Evolutionary conservation across 768 basidiomycete species (phyloP).

Genomic region (Leucocoprinus sp.): DNA sequence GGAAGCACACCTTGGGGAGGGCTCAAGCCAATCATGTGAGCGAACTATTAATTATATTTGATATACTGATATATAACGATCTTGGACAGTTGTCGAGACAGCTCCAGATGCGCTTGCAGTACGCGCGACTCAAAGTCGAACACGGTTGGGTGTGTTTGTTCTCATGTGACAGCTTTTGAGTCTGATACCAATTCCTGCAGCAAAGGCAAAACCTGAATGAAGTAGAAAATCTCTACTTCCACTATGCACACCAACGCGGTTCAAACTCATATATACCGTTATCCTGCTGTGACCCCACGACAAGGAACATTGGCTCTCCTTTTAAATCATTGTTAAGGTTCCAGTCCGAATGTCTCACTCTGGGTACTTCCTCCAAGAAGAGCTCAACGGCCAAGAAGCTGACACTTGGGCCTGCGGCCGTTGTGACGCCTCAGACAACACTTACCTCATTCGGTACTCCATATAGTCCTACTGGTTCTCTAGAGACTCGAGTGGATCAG

Average conservation of each 20-base stretch:
- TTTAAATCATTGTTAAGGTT: not conserved
- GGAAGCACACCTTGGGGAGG: constrained; percentile 45
- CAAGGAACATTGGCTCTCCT: not conserved
- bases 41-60: not conserved
- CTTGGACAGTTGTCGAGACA: constrained; percentile 54
- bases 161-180: not conserved
- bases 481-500: not conserved
- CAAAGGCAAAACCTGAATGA: constrained; percentile 75
- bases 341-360: not conserved
- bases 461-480: not conserved
- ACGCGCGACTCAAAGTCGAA: constrained; percentile 72
- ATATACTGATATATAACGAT: not conserved
- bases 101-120: constrained; percentile 66
- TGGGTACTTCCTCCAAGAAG: not conserved
- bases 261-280: constrained; percentile 18
- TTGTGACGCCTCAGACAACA: not conserved
- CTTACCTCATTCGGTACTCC: not conserved
- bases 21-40: constrained; percentile 52
- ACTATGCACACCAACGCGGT: constrained; percentile 50
- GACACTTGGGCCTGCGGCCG: not conserved
- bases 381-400: not conserved
- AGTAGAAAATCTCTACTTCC: constrained; percentile 78
- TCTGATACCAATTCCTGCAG: constrained; percentile 24
- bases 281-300: not conserved
- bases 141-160: constrained; percentile 61